phyloP scores from a whole-genome alignment of 495 filamentous ascomycete genomes.

The Podospora anserina region DNA sequence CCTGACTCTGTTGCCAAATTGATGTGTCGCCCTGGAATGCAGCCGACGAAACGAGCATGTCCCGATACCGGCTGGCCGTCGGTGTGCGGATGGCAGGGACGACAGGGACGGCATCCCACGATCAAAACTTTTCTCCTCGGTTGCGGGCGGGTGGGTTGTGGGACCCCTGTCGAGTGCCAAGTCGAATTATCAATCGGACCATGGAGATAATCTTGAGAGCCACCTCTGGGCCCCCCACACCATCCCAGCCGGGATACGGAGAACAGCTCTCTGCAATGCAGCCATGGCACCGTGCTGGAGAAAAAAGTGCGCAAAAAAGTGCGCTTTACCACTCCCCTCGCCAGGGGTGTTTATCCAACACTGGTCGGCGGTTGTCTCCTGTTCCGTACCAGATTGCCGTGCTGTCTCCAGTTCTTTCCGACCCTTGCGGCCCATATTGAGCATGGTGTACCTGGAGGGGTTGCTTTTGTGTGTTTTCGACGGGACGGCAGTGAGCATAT shows the following conservation, averaged over 20 bases:
- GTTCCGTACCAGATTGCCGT: background rate
- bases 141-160: background rate
- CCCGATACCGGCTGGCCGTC: slow-evolving; percentile 5
- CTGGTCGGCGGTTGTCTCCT: background rate
- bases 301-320: background rate
- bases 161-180: background rate
- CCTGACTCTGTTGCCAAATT: too few species aligned
- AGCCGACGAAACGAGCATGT: background rate
- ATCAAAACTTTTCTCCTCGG: background rate
- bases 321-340: background rate
- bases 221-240: background rate
- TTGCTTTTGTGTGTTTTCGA: background rate
- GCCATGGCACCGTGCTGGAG: background rate
- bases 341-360: background rate
- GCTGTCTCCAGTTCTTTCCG: background rate
- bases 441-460: background rate
- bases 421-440: background rate
- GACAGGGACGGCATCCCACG: background rate
- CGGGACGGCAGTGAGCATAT: background rate
- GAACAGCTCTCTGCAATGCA: background rate
- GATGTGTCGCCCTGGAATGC: background rate
- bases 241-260: background rate
- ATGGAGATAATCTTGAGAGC: background rate
- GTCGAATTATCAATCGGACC: slow-evolving; percentile 1
- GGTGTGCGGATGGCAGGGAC: background rate